These are phyloP conservation scores for Neurospora pannonica DNA, from an alignment of 495 filamentous ascomycete species.

Conservation along the genomic window DNA sequence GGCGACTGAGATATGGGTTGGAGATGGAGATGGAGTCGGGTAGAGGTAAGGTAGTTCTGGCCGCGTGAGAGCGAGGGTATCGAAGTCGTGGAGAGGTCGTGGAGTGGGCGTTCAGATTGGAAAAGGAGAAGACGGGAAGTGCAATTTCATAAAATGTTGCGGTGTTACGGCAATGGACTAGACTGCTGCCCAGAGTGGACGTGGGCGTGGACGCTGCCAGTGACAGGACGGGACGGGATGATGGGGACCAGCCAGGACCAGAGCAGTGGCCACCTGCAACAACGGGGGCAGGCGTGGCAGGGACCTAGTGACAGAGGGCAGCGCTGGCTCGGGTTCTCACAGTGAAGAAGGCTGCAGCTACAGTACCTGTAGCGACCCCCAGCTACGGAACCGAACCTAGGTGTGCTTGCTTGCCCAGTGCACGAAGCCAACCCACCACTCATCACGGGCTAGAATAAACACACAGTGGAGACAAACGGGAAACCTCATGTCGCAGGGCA, in stretches of 20 bases:
- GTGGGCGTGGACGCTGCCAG: background rate
- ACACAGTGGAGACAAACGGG: background rate
- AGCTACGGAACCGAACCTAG: background rate
- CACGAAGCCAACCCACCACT: background rate
- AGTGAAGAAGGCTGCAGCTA: background rate
- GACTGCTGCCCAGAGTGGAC: conserved; percentile 1
- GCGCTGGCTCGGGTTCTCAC: background rate
- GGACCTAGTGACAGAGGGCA: background rate
- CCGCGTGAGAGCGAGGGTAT: conserved; percentile 12
- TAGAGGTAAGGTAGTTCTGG: conserved; percentile 6
- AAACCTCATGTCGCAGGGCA: background rate
- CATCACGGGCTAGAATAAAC: background rate
- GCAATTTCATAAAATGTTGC: conserved; percentile 34
- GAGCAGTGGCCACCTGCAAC: background rate
- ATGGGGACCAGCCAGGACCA: background rate
- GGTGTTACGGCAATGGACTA: conserved; percentile 21
- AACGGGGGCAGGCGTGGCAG: background rate
- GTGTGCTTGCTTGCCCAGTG: background rate
- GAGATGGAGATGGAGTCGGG: background rate
- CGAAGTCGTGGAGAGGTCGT: conserved; percentile 7
- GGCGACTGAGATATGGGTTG: conserved; percentile 3
- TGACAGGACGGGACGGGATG: background rate
- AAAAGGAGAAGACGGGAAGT: conserved; percentile 30
- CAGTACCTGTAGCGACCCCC: background rate
- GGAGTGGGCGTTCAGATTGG: conserved; percentile 6